Evolutionary conservation across 306 rosid genomes (phyloP).

Genomic region (Benincasa hispida): DNA sequence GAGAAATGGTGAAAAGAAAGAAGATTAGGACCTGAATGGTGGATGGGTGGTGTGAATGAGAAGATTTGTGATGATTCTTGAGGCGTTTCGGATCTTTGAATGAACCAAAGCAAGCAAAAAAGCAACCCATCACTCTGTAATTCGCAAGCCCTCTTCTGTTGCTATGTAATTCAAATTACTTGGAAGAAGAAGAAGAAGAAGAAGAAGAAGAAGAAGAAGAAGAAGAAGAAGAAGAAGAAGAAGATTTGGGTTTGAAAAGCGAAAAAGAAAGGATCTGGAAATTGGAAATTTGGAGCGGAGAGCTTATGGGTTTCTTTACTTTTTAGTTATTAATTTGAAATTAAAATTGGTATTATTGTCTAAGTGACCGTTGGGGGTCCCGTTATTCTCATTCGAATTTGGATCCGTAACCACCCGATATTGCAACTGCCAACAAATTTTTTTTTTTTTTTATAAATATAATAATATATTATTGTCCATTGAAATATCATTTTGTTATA

Average conservation of each 20-base stretch:
- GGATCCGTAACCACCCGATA: neutral
- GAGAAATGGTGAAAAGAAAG: neutral
- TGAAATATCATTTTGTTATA: too few relatives aligned
- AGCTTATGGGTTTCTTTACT: neutral
- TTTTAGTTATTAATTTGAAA: neutral
- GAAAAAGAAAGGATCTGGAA: conserved; percentile 44
- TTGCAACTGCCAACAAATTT: too few relatives aligned
- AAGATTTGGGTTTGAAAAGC: neutral
- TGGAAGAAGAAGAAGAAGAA: neutral
- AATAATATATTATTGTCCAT: too few relatives aligned
- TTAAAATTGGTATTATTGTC: neutral
- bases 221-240: neutral
- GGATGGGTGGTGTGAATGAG: conserved; percentile 23
- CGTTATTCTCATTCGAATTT: neutral
- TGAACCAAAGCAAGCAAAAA: conserved; percentile 72
- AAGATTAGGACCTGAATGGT: neutral
- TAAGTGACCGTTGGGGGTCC: conserved; percentile 42
- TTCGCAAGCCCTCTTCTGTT: neutral
- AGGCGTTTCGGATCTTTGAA: conserved; percentile 36
- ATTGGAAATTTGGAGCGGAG: neutral
- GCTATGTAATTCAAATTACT: neutral
- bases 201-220: neutral
- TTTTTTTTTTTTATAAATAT: too few relatives aligned
- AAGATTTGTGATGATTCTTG: conserved; percentile 26
- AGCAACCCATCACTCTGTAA: conserved; percentile 48